phyloP scores from a whole-genome alignment of 192 early-diverging fungal genomes.

The Entomortierella parvispora region DNA sequence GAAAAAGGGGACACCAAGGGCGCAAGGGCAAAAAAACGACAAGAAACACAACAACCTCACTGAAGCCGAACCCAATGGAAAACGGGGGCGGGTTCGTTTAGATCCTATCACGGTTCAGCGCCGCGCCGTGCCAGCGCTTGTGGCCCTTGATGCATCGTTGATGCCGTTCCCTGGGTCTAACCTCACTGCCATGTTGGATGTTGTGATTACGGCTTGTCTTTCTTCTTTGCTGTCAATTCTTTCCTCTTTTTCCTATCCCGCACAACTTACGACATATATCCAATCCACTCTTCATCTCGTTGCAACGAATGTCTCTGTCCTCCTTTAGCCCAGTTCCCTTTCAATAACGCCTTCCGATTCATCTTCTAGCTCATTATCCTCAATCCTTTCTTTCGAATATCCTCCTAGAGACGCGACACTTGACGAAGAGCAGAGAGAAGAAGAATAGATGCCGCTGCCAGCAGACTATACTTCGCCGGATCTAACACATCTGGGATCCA shows the following conservation, averaged over 20 bases:
- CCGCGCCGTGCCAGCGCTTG: no score
- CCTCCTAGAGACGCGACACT: no score
- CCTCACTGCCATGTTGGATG: no score
- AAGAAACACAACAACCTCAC: no score
- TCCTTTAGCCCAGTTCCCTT: neutral
- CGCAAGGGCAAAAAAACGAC: neutral
- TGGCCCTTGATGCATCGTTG: no score
- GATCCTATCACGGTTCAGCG: neutral
- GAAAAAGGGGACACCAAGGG: neutral
- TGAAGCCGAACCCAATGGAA: no score
- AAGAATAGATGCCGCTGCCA: constrained; percentile 23
- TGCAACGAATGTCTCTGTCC: neutral
- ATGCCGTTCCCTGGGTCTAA: no score
- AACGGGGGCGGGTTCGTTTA: neutral
- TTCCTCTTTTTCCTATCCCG: neutral
- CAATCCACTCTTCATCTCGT: neutral
- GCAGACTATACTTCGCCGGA: constrained; percentile 48
- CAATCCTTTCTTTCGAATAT: neutral
- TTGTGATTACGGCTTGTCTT: no score
- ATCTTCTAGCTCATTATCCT: no score
- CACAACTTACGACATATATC: neutral
- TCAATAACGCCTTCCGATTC: no score
- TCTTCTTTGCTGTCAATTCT: no score
- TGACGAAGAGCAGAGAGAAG: neutral
- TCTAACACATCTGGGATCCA: constrained; percentile 48